These are phyloP conservation scores for Angomonas deanei DNA, from an alignment of 208 protist genomes.

Conservation along the genomic window DNA sequence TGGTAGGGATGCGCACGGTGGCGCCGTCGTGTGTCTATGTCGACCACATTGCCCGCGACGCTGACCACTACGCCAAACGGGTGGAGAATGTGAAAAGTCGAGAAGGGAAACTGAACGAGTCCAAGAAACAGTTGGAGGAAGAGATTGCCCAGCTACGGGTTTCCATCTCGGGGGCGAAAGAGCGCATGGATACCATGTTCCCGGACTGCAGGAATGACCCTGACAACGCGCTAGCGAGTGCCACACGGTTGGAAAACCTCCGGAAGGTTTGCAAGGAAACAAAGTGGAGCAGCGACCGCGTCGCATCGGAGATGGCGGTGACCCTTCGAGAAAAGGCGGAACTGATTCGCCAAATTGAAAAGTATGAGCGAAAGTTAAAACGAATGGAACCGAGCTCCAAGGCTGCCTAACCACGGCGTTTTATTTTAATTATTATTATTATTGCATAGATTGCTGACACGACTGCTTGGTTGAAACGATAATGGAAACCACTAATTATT, in stretches of 20 bases:
- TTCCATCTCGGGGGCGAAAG: slow-evolving; percentile 22
- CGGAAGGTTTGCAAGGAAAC: slow-evolving; percentile 39
- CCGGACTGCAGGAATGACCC: neutral
- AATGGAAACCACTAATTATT: no score
- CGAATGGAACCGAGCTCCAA: neutral
- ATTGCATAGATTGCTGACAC: neutral
- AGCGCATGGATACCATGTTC: slow-evolving; percentile 38
- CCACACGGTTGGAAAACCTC: slow-evolving; percentile 39
- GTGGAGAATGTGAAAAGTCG: slow-evolving; percentile 27
- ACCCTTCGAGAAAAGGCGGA: slow-evolving; percentile 31
- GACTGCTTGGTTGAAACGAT: no score
- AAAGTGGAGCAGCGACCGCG: slow-evolving; percentile 21
- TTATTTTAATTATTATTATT: slow-evolving; percentile 3
- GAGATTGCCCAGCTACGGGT: slow-evolving; percentile 44
- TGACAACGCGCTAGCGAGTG: slow-evolving; percentile 4
- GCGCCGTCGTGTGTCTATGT: slow-evolving; percentile 42
- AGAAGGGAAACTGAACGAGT: slow-evolving; percentile 28
- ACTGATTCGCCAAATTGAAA: slow-evolving; percentile 42
- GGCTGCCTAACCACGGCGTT: neutral
- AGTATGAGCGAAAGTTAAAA: slow-evolving; percentile 48
- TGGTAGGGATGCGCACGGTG: slow-evolving; percentile 39
- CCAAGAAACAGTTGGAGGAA: slow-evolving; percentile 46
- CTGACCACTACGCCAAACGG: slow-evolving; percentile 24
- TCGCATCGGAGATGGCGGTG: slow-evolving; percentile 43
- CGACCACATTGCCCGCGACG: slow-evolving; percentile 29